A percentile compares a stretch with the other conserved stretches of the same genome.
phyloP scores from a whole-genome alignment of 768 basidiomycete genomes.

The Boletus coccyginus region DNA sequence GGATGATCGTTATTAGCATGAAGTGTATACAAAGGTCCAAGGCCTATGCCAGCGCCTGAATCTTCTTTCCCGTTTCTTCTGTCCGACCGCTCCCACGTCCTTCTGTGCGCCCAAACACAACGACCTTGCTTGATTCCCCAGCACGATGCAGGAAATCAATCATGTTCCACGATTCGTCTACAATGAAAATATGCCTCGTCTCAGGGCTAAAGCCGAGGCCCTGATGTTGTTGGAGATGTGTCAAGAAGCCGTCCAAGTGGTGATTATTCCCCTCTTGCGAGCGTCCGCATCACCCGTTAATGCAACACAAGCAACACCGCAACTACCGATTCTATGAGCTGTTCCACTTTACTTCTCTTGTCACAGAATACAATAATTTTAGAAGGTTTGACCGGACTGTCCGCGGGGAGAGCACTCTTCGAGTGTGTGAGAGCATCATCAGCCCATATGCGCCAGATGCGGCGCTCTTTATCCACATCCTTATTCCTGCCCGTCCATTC shows the following conservation, averaged over 20 bases:
- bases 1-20: background rate
- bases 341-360: slow-evolving; percentile 62
- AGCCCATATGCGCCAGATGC: slow-evolving; percentile 72
- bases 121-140: slow-evolving; percentile 67
- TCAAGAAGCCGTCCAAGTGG: slow-evolving; percentile 73
- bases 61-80: slow-evolving; percentile 49
- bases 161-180: slow-evolving; percentile 86
- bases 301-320: slow-evolving; percentile 59
- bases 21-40: background rate
- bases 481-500: slow-evolving; percentile 79
- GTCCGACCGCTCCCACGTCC: slow-evolving; percentile 58
- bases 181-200: slow-evolving; percentile 80
- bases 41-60: slow-evolving; percentile 36
- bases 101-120: slow-evolving; percentile 69
- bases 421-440: slow-evolving; percentile 48
- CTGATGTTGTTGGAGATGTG: background rate
- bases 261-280: slow-evolving; percentile 64
- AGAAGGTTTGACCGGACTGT: slow-evolving; percentile 39
- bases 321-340: slow-evolving; percentile 52
- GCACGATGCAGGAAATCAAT: slow-evolving; percentile 93
- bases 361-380: slow-evolving; percentile 87
- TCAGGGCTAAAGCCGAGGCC: slow-evolving; percentile 79
- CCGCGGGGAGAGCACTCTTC: slow-evolving; percentile 20
- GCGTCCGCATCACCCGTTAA: slow-evolving; percentile 62
- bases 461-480: slow-evolving; percentile 73